Percentiles rank a stretch among this genome's conserved stretches.
Conservation (phyloP, 2,329 filamentous ascomycete species). For the Diaporthe eres region DNA sequence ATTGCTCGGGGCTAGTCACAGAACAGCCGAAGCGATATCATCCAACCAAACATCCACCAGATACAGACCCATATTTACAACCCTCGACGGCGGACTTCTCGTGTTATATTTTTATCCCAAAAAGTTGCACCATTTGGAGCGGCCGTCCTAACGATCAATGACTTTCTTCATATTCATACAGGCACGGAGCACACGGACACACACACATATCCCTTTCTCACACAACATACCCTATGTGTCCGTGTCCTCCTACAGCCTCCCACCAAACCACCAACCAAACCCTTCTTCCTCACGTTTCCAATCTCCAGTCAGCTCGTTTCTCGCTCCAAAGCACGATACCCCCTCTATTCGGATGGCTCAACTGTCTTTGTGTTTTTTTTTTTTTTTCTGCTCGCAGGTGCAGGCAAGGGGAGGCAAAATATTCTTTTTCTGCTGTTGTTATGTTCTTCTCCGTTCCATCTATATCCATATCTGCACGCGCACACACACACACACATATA, state of each 20-base stretch:
- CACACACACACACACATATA: background rate
- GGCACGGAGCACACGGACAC: background rate
- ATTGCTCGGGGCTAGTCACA: background rate
- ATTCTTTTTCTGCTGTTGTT: background rate
- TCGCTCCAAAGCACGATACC: constrained; percentile 43
- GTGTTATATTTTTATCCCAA: background rate
- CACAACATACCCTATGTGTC: background rate
- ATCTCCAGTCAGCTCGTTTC: constrained; percentile 39
- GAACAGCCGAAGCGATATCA: background rate
- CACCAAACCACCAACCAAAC: background rate
- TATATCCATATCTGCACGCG: background rate
- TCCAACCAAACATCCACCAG: background rate
- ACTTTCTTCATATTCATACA: constrained; percentile 11
- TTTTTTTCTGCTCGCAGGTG: constrained; percentile 18
- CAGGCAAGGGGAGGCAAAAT: constrained; percentile 27
- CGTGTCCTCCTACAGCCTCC: background rate
- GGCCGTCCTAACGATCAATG: constrained; percentile 37
- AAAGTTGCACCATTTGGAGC: constrained; percentile 33
- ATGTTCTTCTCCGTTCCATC: background rate
- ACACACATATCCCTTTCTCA: background rate
- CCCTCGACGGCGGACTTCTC: background rate
- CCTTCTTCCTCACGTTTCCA: constrained; percentile 6
- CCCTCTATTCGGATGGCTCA: constrained; percentile 42
- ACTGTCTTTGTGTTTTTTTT: constrained; percentile 36
- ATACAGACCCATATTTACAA: background rate